Percentiles rank a stretch among this genome's conserved stretches.
These are phyloP conservation scores for Forsythia suspensa DNA, from an alignment of 257 asterid genomes.

Conservation along the genomic window DNA sequence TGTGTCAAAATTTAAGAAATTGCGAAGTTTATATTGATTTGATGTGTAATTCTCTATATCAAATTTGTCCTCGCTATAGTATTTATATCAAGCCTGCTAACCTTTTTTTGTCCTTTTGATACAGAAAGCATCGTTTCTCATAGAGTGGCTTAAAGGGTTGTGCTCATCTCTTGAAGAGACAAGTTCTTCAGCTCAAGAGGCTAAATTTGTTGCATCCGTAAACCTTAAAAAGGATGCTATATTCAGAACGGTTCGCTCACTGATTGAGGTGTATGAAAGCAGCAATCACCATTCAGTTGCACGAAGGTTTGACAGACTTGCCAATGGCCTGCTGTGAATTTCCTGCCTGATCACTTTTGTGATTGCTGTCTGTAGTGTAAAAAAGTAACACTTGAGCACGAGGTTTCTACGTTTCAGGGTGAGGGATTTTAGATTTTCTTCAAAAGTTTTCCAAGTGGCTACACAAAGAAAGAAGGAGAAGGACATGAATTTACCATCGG, in stretches of 20 bases:
- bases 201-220: slow-evolving; percentile 27
- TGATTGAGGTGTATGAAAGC: slow-evolving; percentile 54
- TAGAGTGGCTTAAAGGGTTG: slow-evolving; percentile 67
- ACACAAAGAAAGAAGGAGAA: background rate
- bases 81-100: background rate
- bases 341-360: background rate
- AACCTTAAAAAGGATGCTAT: slow-evolving; percentile 68
- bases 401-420: background rate
- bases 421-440: background rate
- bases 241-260: slow-evolving; percentile 53
- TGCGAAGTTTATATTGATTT: background rate
- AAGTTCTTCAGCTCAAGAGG: slow-evolving; percentile 37
- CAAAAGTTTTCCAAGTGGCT: background rate
- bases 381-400: background rate
- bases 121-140: slow-evolving; percentile 79
- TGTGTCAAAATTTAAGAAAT: background rate
- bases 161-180: slow-evolving; percentile 62
- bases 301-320: slow-evolving; percentile 51
- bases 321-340: slow-evolving; percentile 35
- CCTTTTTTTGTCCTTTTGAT: slow-evolving; percentile 7
- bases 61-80: background rate
- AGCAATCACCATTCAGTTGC: slow-evolving; percentile 47
- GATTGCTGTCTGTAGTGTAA: background rate
- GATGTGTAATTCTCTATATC: background rate
- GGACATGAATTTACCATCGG: background rate